Conservation (phyloP, 176 grass and related monocot species). For the Chrysopogon serrulatus region DNA sequence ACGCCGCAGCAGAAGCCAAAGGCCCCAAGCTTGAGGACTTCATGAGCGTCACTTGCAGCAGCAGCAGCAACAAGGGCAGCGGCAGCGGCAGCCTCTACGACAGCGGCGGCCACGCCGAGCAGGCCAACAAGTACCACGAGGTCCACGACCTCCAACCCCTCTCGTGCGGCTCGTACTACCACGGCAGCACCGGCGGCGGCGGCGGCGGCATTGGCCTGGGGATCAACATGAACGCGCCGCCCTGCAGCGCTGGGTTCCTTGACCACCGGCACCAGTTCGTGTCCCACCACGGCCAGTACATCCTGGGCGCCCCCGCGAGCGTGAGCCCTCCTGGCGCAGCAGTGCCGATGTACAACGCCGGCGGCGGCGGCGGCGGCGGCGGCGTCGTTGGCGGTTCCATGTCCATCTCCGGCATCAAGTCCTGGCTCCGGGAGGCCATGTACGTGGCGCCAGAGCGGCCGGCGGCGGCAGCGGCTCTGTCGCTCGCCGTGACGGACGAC, state of each 20-base stretch:
- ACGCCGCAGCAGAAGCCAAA: conserved; percentile 41
- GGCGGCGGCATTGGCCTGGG: conserved; percentile 27
- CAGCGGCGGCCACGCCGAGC: conserved; percentile 8
- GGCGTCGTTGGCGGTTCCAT: conserved; percentile 41
- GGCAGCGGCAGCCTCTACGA: conserved; percentile 31
- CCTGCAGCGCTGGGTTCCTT: background rate
- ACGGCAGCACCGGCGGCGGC: conserved; percentile 3
- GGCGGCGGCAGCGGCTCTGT: conserved; percentile 4
- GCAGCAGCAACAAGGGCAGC: too few species aligned
- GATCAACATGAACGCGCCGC: conserved; percentile 73
- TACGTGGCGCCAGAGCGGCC: conserved; percentile 40
- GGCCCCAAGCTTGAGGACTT: conserved; percentile 84
- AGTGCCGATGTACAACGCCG: conserved; percentile 35
- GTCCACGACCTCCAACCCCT: conserved; percentile 24
- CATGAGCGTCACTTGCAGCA: conserved; percentile 47
- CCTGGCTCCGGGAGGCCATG: conserved; percentile 78
- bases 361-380: background rate
- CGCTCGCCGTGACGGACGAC: conserved; percentile 34
- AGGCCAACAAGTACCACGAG: conserved; percentile 23
- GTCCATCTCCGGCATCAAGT: conserved; percentile 91
- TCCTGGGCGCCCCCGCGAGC: conserved; percentile 13
- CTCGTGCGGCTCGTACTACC: conserved; percentile 31
- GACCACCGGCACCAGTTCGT: conserved; percentile 25
- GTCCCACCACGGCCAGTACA: conserved; percentile 25
- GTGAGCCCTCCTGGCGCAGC: background rate